These are phyloP conservation scores for Suillus decipiens DNA, from an alignment of 768 basidiomycete genomes.

Conservation along the genomic window DNA sequence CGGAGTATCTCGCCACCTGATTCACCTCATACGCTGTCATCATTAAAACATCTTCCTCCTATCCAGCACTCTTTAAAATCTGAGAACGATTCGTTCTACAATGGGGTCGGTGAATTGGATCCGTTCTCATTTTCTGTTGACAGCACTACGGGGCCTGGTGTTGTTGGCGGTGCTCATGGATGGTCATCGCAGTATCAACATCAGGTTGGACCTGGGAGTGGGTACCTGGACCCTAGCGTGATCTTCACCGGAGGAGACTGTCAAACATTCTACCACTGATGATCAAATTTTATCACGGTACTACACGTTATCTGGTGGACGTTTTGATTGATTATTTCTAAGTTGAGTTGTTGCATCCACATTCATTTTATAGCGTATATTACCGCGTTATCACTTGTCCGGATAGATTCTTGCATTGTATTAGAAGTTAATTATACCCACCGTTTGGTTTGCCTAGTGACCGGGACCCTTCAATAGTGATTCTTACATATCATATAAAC, in stretches of 20 bases:
- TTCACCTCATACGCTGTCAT: slow-evolving; percentile 18
- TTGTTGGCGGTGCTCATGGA: slow-evolving; percentile 19
- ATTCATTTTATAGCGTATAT: slow-evolving; percentile 5
- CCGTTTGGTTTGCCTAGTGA: not conserved
- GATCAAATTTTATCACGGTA: not conserved
- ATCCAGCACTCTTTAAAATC: slow-evolving; percentile 30
- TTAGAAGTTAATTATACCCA: not conserved
- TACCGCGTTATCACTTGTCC: not conserved
- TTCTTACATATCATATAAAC: not conserved
- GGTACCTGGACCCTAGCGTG: slow-evolving; percentile 33
- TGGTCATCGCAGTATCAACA: slow-evolving; percentile 33
- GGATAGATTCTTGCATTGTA: slow-evolving; percentile 8
- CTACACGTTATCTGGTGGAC: not conserved
- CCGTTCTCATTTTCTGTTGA: slow-evolving; percentile 50
- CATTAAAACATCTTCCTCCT: slow-evolving; percentile 11
- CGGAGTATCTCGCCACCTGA: slow-evolving; percentile 34
- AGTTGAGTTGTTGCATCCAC: not conserved
- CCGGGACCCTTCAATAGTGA: not conserved
- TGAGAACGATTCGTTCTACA: slow-evolving; percentile 43
- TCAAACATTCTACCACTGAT: slow-evolving; percentile 34
- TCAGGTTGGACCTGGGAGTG: slow-evolving; percentile 28
- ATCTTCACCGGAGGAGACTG: slow-evolving; percentile 37
- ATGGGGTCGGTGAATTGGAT: slow-evolving; percentile 45
- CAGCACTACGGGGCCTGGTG: slow-evolving; percentile 15
- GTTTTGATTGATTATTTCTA: slow-evolving; percentile 3